Evolutionary conservation across 1,284 basidiomycete genomes (phyloP).

Genomic region (Cutaneotrichosporon mucoides): DNA sequence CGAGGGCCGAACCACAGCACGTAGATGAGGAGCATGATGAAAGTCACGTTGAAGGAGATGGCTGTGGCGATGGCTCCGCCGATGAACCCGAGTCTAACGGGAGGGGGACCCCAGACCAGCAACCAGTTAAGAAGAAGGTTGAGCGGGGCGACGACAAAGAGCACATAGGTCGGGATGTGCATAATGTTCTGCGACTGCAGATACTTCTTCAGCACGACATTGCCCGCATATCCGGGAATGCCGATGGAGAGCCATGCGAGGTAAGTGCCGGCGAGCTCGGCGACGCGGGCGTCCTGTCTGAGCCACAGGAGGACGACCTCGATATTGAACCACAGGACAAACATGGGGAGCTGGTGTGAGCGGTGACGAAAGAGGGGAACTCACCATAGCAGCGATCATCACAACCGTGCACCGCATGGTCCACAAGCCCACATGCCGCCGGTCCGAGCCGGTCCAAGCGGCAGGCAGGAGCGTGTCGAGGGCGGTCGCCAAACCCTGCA

Average conservation of each 20-base stretch:
- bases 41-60: slow-evolving; percentile 79
- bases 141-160: slow-evolving; percentile 76
- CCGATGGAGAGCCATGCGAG: slow-evolving; percentile 73
- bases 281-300: slow-evolving; percentile 78
- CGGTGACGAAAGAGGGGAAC: slow-evolving; percentile 51
- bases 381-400: slow-evolving; percentile 54
- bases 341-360: slow-evolving; percentile 40
- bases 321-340: slow-evolving; percentile 66
- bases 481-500: slow-evolving; percentile 79
- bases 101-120: slow-evolving; percentile 79
- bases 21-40: slow-evolving; percentile 61
- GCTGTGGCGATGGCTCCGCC: slow-evolving; percentile 89
- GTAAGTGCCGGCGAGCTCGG: slow-evolving; percentile 69
- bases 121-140: slow-evolving; percentile 80
- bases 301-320: slow-evolving; percentile 72
- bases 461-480: slow-evolving; percentile 86
- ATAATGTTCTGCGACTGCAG: slow-evolving; percentile 87
- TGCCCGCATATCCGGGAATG: slow-evolving; percentile 70
- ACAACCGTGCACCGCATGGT: slow-evolving; percentile 76
- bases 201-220: slow-evolving; percentile 50
- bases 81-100: slow-evolving; percentile 78
- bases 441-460: slow-evolving; percentile 82
- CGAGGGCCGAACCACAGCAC: slow-evolving; percentile 67
- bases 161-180: slow-evolving; percentile 78
- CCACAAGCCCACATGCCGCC: slow-evolving; percentile 83